These are phyloP conservation scores for Aspergillus spinulosporus DNA, from an alignment of 2,329 filamentous ascomycete genomes.

Conservation along the genomic window DNA sequence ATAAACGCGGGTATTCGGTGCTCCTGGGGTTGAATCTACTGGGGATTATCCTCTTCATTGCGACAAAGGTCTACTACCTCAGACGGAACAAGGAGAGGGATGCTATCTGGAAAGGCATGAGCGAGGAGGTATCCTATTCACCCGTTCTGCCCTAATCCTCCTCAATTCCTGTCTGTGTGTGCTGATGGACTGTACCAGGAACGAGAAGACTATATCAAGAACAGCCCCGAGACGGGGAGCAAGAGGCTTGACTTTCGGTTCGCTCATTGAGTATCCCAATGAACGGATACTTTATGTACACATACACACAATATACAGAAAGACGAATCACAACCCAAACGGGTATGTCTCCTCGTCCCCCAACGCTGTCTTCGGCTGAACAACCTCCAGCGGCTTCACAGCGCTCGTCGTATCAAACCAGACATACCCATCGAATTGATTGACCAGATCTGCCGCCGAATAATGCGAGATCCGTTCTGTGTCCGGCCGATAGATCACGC, in stretches of 20 bases:
- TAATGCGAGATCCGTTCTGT: constrained; percentile 55
- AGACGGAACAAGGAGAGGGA: constrained; percentile 31
- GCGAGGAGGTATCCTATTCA: constrained; percentile 14
- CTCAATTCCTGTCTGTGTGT: neutral
- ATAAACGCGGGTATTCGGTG: constrained; percentile 55
- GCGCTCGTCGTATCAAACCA: constrained; percentile 53
- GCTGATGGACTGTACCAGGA: constrained; percentile 18
- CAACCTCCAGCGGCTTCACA: constrained; percentile 48
- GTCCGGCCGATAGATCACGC: constrained; percentile 54
- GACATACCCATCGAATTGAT: constrained; percentile 53
- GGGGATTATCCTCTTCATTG: constrained; percentile 48
- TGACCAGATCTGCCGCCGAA: constrained; percentile 46
- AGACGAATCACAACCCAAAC: constrained; percentile 47
- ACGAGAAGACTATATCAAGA: constrained; percentile 31
- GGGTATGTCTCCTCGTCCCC: constrained; percentile 54
- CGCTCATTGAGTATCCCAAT: constrained; percentile 25
- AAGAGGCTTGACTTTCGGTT: constrained; percentile 40
- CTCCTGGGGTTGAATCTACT: constrained; percentile 52
- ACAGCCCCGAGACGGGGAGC: constrained; percentile 36
- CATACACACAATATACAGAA: neutral
- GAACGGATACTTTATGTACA: neutral
- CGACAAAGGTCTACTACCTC: constrained; percentile 36
- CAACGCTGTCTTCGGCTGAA: constrained; percentile 47
- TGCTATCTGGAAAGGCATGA: constrained; percentile 35
- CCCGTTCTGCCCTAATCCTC: neutral